A percentile compares a stretch with the other conserved stretches of the same genome.
phyloP scores from a whole-genome alignment of 208 protist species.

The Naegleria lovaniensis region DNA sequence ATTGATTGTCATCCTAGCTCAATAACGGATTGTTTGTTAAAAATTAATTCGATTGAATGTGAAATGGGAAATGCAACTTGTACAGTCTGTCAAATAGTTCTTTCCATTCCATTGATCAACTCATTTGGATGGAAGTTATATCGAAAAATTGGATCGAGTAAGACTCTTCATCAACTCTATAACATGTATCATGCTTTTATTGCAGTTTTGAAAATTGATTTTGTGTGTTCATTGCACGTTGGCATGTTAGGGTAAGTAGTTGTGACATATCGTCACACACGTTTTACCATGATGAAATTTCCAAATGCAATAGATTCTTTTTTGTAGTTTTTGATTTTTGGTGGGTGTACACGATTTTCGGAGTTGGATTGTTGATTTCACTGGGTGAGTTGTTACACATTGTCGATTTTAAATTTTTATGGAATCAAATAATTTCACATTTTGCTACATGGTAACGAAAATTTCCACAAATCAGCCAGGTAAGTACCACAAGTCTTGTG shows the following conservation, averaged over 20 bases:
- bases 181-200: not conserved
- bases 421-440: too few relatives aligned
- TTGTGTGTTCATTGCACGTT: not conserved
- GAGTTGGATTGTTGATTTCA: not conserved
- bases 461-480: too few relatives aligned
- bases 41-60: too few relatives aligned
- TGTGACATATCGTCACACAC: too few relatives aligned
- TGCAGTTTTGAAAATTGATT: not conserved
- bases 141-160: not conserved
- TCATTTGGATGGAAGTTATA: not conserved
- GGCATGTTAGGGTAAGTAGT: not conserved
- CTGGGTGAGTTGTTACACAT: not conserved
- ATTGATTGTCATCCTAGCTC: not conserved
- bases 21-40: too few relatives aligned
- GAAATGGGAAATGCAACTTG: too few relatives aligned
- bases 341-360: not conserved
- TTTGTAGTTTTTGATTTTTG: conserved; percentile 3
- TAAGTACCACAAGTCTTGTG: too few relatives aligned
- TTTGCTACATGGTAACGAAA: too few relatives aligned
- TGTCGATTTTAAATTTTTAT: too few relatives aligned
- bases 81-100: not conserved
- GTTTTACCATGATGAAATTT: too few relatives aligned
- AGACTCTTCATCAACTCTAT: not conserved
- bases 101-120: not conserved
- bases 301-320: not conserved